Evolutionary conservation across 495 filamentous ascomycete species (phyloP).

Genomic region (Cudoniella acicularis): DNA sequence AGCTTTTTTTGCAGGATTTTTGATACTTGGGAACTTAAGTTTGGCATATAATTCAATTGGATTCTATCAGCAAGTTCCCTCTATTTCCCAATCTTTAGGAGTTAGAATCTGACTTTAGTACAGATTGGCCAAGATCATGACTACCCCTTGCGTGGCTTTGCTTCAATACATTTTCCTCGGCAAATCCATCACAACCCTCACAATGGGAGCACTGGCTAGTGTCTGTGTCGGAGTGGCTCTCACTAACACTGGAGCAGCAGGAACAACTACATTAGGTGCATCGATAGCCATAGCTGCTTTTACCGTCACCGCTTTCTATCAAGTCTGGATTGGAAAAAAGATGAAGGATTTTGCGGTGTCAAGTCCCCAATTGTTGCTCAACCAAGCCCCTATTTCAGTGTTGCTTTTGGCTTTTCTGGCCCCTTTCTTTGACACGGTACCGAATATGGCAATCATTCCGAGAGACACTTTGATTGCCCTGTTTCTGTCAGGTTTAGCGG

Average conservation of each 20-base stretch:
- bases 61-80: slow-evolving; percentile 30
- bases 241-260: slow-evolving; percentile 22
- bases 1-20: slow-evolving; percentile 35
- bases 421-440: slow-evolving; percentile 33
- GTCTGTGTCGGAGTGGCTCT: slow-evolving; percentile 25
- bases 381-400: slow-evolving; percentile 37
- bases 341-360: slow-evolving; percentile 35
- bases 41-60: slow-evolving; percentile 36
- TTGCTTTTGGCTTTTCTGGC: slow-evolving; percentile 31
- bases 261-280: slow-evolving; percentile 28
- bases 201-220: slow-evolving; percentile 26
- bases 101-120: not conserved
- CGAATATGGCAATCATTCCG: slow-evolving; percentile 28
- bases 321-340: slow-evolving; percentile 40
- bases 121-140: slow-evolving; percentile 37
- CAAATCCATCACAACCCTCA: slow-evolving; percentile 31
- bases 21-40: slow-evolving; percentile 36
- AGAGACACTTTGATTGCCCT: slow-evolving; percentile 27
- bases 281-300: slow-evolving; percentile 33
- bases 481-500: slow-evolving; percentile 31
- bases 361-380: slow-evolving; percentile 33
- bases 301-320: slow-evolving; percentile 34
- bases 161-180: slow-evolving; percentile 33
- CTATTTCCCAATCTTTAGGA: not conserved
- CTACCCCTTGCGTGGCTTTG: slow-evolving; percentile 34